A percentile compares a stretch with the other conserved stretches of the same genome.
These are phyloP conservation scores for Cruciata laevipes DNA, from an alignment of 257 asterid species.

Conservation along the genomic window DNA sequence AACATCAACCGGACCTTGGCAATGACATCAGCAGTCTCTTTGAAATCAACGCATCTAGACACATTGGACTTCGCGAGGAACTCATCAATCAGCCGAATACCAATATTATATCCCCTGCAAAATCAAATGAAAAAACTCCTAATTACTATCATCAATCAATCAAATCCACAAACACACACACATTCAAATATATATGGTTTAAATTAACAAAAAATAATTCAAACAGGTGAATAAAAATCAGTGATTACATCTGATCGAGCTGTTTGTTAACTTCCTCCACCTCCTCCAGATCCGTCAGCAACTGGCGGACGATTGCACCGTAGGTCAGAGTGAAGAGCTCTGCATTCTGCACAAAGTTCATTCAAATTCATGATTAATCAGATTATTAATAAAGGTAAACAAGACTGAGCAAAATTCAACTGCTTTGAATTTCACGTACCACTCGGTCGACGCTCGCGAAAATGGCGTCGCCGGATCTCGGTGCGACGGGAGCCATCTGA, in stretches of 20 bases:
- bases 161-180: neutral
- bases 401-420: neutral
- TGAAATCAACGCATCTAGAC: slow-evolving; percentile 84
- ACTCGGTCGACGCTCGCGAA: slow-evolving; percentile 47
- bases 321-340: slow-evolving; percentile 90
- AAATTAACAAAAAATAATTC: neutral
- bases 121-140: neutral
- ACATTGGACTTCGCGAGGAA: slow-evolving; percentile 88
- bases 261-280: slow-evolving; percentile 96
- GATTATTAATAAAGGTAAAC: neutral
- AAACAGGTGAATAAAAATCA: neutral
- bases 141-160: neutral
- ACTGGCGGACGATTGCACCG: slow-evolving; percentile 93
- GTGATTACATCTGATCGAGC: slow-evolving; percentile 81
- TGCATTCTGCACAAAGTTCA: slow-evolving; percentile 47
- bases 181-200: too few relatives aligned
- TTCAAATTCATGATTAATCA: neutral
- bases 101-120: slow-evolving; percentile 86
- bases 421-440: slow-evolving; percentile 16
- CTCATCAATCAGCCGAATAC: slow-evolving; percentile 80
- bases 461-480: slow-evolving; percentile 46
- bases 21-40: slow-evolving; percentile 93
- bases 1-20: slow-evolving; percentile 55
- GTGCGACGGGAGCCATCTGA: slow-evolving; percentile 41
- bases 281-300: slow-evolving; percentile 94